Evolutionary conservation across 768 basidiomycete genomes (phyloP).

Genomic region (Leccinum rimulosum): DNA sequence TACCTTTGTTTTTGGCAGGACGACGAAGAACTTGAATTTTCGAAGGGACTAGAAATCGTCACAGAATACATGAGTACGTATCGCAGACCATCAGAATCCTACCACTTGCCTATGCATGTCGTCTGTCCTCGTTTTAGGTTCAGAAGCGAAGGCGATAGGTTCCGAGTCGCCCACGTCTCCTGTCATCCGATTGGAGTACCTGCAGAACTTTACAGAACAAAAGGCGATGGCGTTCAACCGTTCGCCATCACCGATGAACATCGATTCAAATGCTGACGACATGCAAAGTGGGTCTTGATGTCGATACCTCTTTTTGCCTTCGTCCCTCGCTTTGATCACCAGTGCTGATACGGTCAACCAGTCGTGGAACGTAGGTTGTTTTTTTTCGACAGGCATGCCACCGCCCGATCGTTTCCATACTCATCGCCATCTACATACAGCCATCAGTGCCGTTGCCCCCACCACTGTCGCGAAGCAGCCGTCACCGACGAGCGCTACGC

Average conservation of each 20-base stretch:
- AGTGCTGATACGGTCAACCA: conserved; percentile 8
- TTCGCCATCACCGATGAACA: conserved; percentile 24
- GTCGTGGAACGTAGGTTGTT: conserved; percentile 17
- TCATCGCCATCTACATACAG: conserved; percentile 11
- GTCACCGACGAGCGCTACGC: background rate
- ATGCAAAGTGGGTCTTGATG: conserved; percentile 16
- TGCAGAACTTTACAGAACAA: conserved; percentile 20
- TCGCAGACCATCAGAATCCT: conserved; percentile 5
- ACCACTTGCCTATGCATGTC: background rate
- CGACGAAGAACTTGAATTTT: conserved; percentile 20
- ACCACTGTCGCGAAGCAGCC: background rate
- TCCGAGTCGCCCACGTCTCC: conserved; percentile 15
- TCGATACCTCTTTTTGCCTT: background rate
- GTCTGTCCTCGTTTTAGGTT: conserved; percentile 3
- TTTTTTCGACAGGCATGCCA: background rate
- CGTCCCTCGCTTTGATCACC: background rate
- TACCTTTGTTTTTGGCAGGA: conserved; percentile 20
- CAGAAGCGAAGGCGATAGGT: conserved; percentile 4
- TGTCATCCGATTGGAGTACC: conserved; percentile 18
- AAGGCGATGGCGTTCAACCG: conserved; percentile 6
- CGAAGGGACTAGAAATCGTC: conserved; percentile 16
- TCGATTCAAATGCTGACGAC: conserved; percentile 11
- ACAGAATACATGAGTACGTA: conserved; percentile 16
- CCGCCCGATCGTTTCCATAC: background rate
- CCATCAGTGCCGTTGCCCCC: background rate